A percentile compares a stretch with the other conserved stretches of the same genome.
Conservation (phyloP, 1,284 basidiomycete genomes). For the Ustilago nuda region DNA sequence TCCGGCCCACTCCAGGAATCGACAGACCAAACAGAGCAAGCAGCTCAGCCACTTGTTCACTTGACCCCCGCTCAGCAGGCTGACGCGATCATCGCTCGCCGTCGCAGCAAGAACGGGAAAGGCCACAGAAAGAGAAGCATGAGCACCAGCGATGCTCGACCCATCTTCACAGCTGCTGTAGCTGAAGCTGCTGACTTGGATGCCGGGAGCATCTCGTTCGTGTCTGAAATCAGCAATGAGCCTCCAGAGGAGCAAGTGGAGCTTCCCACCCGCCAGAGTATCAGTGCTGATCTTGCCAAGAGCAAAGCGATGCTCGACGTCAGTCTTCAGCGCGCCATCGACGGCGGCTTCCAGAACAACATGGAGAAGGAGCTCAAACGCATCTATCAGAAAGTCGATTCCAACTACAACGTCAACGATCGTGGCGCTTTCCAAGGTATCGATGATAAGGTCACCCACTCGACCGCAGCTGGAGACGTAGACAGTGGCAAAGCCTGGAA, state of each 20-base stretch:
- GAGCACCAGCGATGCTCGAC: constrained; percentile 53
- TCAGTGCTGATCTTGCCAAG: constrained; percentile 53
- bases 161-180: constrained; percentile 40
- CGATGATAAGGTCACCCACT: constrained; percentile 74
- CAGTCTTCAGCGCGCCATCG: constrained; percentile 55
- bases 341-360: constrained; percentile 55
- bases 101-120: constrained; percentile 58
- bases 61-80: constrained; percentile 61
- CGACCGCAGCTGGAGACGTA: constrained; percentile 80
- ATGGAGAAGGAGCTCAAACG: constrained; percentile 60
- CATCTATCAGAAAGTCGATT: constrained; percentile 61
- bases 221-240: constrained; percentile 17
- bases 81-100: constrained; percentile 60
- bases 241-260: constrained; percentile 33
- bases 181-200: constrained; percentile 11
- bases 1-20: constrained; percentile 8
- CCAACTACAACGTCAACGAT: constrained; percentile 72
- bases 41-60: constrained; percentile 9
- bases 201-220: constrained; percentile 9
- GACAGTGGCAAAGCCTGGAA: constrained; percentile 87
- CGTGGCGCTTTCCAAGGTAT: constrained; percentile 60
- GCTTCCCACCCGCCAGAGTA: constrained; percentile 50
- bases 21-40: neutral
- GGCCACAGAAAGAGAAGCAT: constrained; percentile 51
- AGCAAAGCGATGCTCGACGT: constrained; percentile 57